Percentiles rank a stretch among this genome's conserved stretches.
Evolutionary conservation across 192 early-diverging fungal species (phyloP).

Genomic region (Coemansia sp.): DNA sequence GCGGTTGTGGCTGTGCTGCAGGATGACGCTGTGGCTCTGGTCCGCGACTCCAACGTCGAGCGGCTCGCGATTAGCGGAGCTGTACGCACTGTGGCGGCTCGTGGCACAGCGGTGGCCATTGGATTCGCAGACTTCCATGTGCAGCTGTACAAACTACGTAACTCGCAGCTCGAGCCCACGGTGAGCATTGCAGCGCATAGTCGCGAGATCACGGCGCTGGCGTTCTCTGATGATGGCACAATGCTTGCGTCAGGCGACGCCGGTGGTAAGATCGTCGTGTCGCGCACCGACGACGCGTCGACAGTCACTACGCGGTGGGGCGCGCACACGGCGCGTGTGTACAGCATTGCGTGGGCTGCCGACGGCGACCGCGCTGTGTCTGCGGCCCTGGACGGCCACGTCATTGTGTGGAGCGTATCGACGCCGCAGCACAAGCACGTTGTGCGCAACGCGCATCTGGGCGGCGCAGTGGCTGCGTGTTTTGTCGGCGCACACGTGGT

Average conservation of each 20-base stretch:
- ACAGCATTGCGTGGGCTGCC: constrained; percentile 75
- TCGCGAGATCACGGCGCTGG: constrained; percentile 75
- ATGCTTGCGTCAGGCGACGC: constrained; percentile 81
- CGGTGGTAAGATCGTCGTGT: constrained; percentile 76
- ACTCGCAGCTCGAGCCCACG: constrained; percentile 11
- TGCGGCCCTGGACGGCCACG: constrained; percentile 83
- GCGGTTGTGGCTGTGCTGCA: constrained; percentile 30
- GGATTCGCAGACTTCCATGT: constrained; percentile 64
- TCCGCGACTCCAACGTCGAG: constrained; percentile 6
- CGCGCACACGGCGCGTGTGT: constrained; percentile 86
- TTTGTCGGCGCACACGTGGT: constrained; percentile 71
- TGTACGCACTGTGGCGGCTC: constrained; percentile 21
- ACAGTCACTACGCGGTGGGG: constrained; percentile 73
- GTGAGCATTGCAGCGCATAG: constrained; percentile 40
- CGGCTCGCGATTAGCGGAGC: constrained; percentile 2
- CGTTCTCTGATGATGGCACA: constrained; percentile 71
- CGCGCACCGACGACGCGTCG: constrained; percentile 58
- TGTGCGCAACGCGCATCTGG: constrained; percentile 82
- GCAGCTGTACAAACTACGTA: constrained; percentile 61
- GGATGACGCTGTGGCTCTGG: constrained; percentile 26
- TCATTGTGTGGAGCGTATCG: constrained; percentile 87
- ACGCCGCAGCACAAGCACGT: constrained; percentile 73
- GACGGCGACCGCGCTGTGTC: constrained; percentile 74
- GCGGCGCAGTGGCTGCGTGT: constrained; percentile 68
- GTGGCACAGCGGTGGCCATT: constrained; percentile 24